Conservation (phyloP, 2,329 filamentous ascomycete genomes). For the Scedosporium dehoogii region DNA sequence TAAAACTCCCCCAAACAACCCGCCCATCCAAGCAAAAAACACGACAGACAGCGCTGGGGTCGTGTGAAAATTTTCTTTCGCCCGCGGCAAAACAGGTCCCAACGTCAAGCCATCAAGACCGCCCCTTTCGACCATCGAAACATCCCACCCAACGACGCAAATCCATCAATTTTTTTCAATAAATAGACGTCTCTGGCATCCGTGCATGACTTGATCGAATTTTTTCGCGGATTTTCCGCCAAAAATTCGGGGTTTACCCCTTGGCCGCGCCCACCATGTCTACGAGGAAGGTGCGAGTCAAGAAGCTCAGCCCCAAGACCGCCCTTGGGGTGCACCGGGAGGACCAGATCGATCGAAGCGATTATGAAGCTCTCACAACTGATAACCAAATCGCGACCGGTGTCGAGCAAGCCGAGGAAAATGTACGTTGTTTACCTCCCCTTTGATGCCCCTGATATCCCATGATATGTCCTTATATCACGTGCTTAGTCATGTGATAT, state of each 20-base stretch:
- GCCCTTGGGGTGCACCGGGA: conserved; percentile 80
- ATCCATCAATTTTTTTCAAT: conserved; percentile 39
- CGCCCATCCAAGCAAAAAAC: neutral
- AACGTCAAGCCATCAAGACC: conserved; percentile 3
- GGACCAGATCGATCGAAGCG: conserved; percentile 75
- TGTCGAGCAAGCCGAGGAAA: conserved; percentile 95
- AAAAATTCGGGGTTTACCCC: conserved; percentile 19
- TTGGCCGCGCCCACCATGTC: conserved; percentile 40
- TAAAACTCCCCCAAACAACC: neutral
- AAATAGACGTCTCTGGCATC: conserved; percentile 43
- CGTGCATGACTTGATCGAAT: conserved; percentile 53
- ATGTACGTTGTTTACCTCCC: conserved; percentile 54
- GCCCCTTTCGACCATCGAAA: conserved; percentile 8
- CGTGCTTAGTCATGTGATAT: conserved; percentile 38
- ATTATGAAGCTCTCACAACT: conserved; percentile 79
- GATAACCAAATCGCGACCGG: conserved; percentile 86
- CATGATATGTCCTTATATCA: conserved; percentile 28
- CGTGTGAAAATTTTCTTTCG: conserved; percentile 8
- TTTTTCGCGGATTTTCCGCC: conserved; percentile 53
- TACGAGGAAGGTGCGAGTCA: conserved; percentile 64
- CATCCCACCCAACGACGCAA: conserved; percentile 18
- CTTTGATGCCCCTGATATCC: conserved; percentile 9
- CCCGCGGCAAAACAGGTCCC: conserved; percentile 6
- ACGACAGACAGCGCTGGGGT: neutral
- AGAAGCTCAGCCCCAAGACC: conserved; percentile 89